Percentiles rank a stretch among this genome's conserved stretches.
Evolutionary conservation across 305 asterid species (phyloP).

Genomic region (Solanum aculeatissimum): DNA sequence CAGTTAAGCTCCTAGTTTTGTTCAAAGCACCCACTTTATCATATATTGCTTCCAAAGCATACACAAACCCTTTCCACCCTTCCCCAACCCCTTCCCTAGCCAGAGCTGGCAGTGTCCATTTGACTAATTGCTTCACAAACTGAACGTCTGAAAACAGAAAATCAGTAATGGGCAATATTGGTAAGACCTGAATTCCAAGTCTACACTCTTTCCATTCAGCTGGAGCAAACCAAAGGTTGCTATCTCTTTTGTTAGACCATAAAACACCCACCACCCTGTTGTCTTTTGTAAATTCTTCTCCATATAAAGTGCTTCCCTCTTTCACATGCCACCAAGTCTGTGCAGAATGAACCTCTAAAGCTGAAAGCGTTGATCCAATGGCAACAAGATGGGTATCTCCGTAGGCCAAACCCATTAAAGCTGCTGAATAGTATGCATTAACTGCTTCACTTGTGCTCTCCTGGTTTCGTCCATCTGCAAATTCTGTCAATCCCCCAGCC

Average conservation of each 20-base stretch:
- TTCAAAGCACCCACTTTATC: constrained; percentile 7
- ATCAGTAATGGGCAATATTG: constrained; percentile 12
- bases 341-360: constrained; percentile 16
- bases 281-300: constrained; percentile 5
- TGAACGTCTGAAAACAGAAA: constrained; percentile 5
- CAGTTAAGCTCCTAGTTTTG: constrained; percentile 6
- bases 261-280: constrained; percentile 11
- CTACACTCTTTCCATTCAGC: constrained; percentile 9
- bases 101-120: constrained; percentile 13
- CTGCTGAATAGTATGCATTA: constrained; percentile 18
- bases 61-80: constrained; percentile 15
- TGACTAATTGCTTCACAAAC: constrained; percentile 10
- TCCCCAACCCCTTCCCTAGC: constrained; percentile 9
- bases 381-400: constrained; percentile 15
- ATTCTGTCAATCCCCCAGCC: constrained; percentile 19
- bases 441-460: constrained; percentile 16
- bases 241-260: constrained; percentile 20
- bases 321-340: constrained; percentile 20
- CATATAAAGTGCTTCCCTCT: neutral
- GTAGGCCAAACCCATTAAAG: constrained; percentile 19
- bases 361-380: constrained; percentile 8
- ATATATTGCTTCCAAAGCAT: constrained; percentile 10
- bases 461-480: constrained; percentile 15
- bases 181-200: constrained; percentile 10
- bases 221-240: constrained; percentile 13